Percentiles rank a stretch among this genome's conserved stretches.
phyloP scores from a whole-genome alignment of 352 stramenopile species.

The Globisporangium nodosum region DNA sequence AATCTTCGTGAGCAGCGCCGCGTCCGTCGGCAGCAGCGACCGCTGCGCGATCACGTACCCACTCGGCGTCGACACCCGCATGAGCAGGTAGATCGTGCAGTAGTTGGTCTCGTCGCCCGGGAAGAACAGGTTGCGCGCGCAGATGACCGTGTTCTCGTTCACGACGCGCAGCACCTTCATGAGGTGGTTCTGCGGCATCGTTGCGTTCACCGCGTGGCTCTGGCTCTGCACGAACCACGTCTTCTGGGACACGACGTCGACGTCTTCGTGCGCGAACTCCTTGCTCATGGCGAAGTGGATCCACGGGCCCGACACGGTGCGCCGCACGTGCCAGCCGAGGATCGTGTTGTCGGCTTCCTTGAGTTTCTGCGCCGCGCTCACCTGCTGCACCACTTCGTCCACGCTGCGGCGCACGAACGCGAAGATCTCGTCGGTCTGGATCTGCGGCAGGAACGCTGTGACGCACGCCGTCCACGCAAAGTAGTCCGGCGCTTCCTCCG shows the following conservation, averaged over 20 bases:
- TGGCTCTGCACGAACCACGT: slow-evolving; percentile 18
- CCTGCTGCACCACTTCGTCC: slow-evolving; percentile 9
- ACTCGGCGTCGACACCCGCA: slow-evolving; percentile 13
- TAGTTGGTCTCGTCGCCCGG: slow-evolving; percentile 16
- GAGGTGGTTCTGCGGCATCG: slow-evolving; percentile 18
- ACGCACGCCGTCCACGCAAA: slow-evolving; percentile 16
- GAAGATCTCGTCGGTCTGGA: slow-evolving; percentile 6
- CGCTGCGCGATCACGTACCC: slow-evolving; percentile 20
- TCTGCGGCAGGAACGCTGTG: slow-evolving; percentile 9
- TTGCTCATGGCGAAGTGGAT: slow-evolving; percentile 20
- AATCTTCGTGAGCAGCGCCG: neutral
- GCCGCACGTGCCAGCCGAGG: slow-evolving; percentile 16
- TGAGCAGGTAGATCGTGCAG: slow-evolving; percentile 20
- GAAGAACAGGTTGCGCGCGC: slow-evolving; percentile 22
- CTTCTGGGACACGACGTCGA: slow-evolving; percentile 7
- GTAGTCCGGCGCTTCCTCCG: neutral
- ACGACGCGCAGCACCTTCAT: slow-evolving; percentile 17
- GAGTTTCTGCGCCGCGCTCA: slow-evolving; percentile 8
- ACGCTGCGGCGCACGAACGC: slow-evolving; percentile 12
- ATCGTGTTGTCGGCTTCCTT: slow-evolving; percentile 11
- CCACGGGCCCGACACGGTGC: slow-evolving; percentile 13
- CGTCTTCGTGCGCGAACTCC: slow-evolving; percentile 10
- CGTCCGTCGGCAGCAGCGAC: slow-evolving; percentile 15
- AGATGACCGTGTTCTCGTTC: slow-evolving; percentile 18
- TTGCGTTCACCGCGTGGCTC: slow-evolving; percentile 13